Conservation (phyloP, 2,329 filamentous ascomycete species). For the Fusarium poae region DNA sequence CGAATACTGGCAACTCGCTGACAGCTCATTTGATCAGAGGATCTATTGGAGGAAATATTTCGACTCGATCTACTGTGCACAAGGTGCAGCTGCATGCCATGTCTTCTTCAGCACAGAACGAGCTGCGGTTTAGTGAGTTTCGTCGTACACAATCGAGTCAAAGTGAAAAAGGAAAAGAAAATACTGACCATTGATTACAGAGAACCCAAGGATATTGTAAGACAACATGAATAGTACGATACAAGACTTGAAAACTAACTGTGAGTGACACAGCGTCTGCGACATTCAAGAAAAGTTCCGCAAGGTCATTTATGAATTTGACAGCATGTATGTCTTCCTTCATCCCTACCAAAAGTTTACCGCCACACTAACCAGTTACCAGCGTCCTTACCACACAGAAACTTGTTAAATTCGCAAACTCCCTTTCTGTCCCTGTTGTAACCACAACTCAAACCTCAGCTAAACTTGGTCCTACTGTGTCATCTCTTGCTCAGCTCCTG, state of each 20-base stretch:
- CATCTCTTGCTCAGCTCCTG: constrained; percentile 73
- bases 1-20: constrained; percentile 11
- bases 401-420: constrained; percentile 72
- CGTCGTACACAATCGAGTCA: not conserved
- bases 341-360: constrained; percentile 5
- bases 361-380: constrained; percentile 9
- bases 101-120: constrained; percentile 28
- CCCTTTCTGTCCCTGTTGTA: constrained; percentile 81
- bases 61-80: constrained; percentile 1
- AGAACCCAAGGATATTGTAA: constrained; percentile 62
- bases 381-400: constrained; percentile 77
- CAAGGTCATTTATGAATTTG: constrained; percentile 83
- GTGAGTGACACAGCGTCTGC: constrained; percentile 74
- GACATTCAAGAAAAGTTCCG: constrained; percentile 96
- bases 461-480: constrained; percentile 83
- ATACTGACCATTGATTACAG: constrained; percentile 50
- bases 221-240: constrained; percentile 57
- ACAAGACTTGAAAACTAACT: not conserved
- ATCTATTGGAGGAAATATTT: not conserved
- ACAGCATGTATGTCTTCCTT: constrained; percentile 73
- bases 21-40: constrained; percentile 1
- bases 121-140: constrained; percentile 55
- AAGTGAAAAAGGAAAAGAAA: not conserved
- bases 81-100: constrained; percentile 25
- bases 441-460: constrained; percentile 86